A percentile compares a stretch with the other conserved stretches of the same genome.
These are phyloP conservation scores for Singerocomus inundabilis DNA, from an alignment of 1,284 basidiomycete species.

Conservation along the genomic window DNA sequence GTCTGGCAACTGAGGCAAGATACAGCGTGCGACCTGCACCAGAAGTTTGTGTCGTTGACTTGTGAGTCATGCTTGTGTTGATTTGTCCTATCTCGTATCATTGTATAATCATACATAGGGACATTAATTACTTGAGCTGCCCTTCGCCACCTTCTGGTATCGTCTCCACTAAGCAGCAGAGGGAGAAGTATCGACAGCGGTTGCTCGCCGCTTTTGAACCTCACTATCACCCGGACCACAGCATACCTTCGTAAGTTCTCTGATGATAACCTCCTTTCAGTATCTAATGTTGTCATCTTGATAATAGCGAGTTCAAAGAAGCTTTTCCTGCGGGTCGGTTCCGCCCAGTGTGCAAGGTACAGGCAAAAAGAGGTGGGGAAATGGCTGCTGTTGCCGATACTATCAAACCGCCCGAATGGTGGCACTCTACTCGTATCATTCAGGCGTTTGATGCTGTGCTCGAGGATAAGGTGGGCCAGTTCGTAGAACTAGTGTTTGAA, in stretches of 20 bases:
- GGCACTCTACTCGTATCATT: constrained; percentile 86
- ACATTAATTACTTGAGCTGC: constrained; percentile 89
- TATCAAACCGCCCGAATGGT: constrained; percentile 88
- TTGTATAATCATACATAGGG: constrained; percentile 43
- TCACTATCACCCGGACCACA: constrained; percentile 81
- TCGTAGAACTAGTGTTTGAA: neutral
- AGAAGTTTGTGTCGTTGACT: constrained; percentile 88
- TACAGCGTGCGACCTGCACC: constrained; percentile 72
- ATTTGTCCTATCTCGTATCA: neutral
- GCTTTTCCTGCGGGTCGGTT: constrained; percentile 92
- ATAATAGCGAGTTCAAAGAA: constrained; percentile 83
- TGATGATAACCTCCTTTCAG: neutral
- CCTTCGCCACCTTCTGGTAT: constrained; percentile 74
- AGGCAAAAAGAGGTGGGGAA: constrained; percentile 77
- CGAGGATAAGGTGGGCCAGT: constrained; percentile 68
- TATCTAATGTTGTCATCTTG: constrained; percentile 8
- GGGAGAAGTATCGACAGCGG: constrained; percentile 81
- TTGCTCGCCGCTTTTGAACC: constrained; percentile 79
- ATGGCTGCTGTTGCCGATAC: constrained; percentile 80
- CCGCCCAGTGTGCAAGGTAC: constrained; percentile 79
- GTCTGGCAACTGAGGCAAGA: constrained; percentile 82
- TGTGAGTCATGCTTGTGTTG: constrained; percentile 51
- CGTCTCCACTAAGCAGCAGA: constrained; percentile 78
- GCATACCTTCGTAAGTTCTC: constrained; percentile 62
- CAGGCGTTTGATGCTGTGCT: constrained; percentile 87